phyloP scores from a whole-genome alignment of 192 early-diverging fungal species.

The Entophlyctis luteolus region DNA sequence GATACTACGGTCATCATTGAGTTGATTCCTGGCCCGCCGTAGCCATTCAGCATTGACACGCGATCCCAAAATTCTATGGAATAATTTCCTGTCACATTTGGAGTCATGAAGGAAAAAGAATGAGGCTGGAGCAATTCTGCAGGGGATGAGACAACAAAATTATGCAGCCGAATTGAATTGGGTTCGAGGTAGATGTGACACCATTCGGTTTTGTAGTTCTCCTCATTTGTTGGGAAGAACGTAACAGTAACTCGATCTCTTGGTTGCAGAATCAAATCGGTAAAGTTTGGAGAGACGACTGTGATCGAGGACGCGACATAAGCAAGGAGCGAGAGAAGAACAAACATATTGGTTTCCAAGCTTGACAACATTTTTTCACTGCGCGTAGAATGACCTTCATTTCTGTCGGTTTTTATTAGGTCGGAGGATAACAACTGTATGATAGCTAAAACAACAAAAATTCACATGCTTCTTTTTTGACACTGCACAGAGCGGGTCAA shows the following conservation, averaged over 20 bases:
- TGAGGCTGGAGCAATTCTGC: background rate
- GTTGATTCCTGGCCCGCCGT: background rate
- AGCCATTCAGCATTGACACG: background rate
- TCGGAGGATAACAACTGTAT: no score
- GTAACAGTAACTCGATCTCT: background rate
- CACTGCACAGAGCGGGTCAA: no score
- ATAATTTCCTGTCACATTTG: background rate
- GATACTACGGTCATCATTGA: background rate
- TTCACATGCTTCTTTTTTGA: no score
- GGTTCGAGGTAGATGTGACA: background rate
- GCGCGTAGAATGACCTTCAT: no score
- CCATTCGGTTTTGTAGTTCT: background rate
- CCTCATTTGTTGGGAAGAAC: background rate
- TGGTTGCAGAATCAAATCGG: no score
- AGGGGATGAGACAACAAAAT: background rate
- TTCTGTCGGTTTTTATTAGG: no score
- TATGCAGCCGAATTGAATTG: background rate
- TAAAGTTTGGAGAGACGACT: background rate
- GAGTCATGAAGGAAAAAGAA: background rate
- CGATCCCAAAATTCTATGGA: background rate
- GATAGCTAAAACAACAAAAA: no score
- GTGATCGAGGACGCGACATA: background rate
- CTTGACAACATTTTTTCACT: no score
- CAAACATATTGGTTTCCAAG: no score
- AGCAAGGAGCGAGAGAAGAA: background rate